Evolutionary conservation across 2,329 filamentous ascomycete species (phyloP).

Genomic region (Thermothelomyces thermophilus): DNA sequence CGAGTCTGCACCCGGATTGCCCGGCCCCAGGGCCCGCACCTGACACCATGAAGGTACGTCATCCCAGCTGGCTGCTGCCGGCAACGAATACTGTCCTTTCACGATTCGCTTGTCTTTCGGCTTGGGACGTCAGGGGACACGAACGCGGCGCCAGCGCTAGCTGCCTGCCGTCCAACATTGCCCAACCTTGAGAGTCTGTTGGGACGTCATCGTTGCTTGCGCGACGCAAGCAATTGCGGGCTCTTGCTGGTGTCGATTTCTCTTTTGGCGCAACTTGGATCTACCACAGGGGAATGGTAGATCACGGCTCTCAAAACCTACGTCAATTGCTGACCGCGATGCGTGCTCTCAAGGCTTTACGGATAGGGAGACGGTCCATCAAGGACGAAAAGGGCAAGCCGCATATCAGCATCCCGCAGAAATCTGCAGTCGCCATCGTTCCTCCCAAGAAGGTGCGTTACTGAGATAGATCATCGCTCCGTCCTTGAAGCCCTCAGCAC

Average conservation of each 20-base stretch:
- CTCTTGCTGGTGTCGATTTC: neutral
- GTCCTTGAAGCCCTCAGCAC: neutral
- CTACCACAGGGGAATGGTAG: neutral
- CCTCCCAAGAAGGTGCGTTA: conserved; percentile 83
- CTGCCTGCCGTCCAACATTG: conserved; percentile 2
- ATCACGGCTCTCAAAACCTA: neutral
- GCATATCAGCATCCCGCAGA: conserved; percentile 72
- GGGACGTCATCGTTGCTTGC: conserved; percentile 3
- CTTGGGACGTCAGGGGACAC: conserved; percentile 3
- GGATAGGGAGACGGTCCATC: conserved; percentile 62
- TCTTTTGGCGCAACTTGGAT: neutral
- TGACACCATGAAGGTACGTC: conserved; percentile 28
- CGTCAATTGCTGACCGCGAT: conserved; percentile 35
- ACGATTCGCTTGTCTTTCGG: conserved; percentile 5
- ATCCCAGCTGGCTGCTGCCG: conserved; percentile 14
- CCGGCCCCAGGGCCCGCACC: conserved; percentile 12
- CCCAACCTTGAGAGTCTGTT: conserved; percentile 1
- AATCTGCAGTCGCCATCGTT: conserved; percentile 80
- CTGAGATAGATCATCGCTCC: neutral
- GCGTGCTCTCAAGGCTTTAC: conserved; percentile 56
- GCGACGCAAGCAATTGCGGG: neutral
- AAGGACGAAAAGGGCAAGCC: conserved; percentile 76
- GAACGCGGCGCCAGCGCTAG: conserved; percentile 3
- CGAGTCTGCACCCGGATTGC: conserved; percentile 1
- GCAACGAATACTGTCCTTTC: conserved; percentile 9